A percentile compares a stretch with the other conserved stretches of the same genome.
phyloP scores from a whole-genome alignment of 768 basidiomycete genomes.

The Amanita polypyramis region DNA sequence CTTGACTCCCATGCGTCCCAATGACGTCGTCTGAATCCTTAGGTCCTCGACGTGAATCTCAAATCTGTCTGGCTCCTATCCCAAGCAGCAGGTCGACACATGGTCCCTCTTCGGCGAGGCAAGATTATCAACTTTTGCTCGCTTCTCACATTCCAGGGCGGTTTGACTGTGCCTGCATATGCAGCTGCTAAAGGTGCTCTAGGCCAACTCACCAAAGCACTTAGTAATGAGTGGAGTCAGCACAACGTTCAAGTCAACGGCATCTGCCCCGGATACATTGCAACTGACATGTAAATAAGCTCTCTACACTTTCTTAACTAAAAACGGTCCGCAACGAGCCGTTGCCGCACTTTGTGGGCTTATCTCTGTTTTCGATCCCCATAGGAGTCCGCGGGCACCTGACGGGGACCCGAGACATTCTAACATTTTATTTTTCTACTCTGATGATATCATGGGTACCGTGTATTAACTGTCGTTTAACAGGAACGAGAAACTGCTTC shows the following conservation, averaged over 20 bases:
- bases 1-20: constrained; percentile 5
- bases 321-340: background rate
- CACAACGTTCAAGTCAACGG: constrained; percentile 73
- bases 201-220: constrained; percentile 78
- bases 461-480: constrained; percentile 4
- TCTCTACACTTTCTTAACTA: background rate
- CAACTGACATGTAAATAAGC: constrained; percentile 66
- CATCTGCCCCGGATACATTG: constrained; percentile 82
- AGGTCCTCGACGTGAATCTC: constrained; percentile 85
- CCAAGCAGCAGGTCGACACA: constrained; percentile 82
- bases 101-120: constrained; percentile 59
- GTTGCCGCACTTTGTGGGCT: background rate
- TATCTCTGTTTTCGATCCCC: background rate
- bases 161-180: constrained; percentile 78
- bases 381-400: constrained; percentile 4
- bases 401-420: background rate
- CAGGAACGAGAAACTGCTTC: constrained; percentile 39
- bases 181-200: constrained; percentile 86
- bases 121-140: constrained; percentile 71
- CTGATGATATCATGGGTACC: background rate
- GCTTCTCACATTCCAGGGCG: constrained; percentile 52
- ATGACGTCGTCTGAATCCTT: constrained; percentile 9
- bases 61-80: constrained; percentile 80
- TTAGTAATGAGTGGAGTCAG: constrained; percentile 89
- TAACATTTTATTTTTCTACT: background rate